A percentile compares a stretch with the other conserved stretches of the same genome.
phyloP scores from a whole-genome alignment of 345 rosid genomes.

The Populus ilicifolia region DNA sequence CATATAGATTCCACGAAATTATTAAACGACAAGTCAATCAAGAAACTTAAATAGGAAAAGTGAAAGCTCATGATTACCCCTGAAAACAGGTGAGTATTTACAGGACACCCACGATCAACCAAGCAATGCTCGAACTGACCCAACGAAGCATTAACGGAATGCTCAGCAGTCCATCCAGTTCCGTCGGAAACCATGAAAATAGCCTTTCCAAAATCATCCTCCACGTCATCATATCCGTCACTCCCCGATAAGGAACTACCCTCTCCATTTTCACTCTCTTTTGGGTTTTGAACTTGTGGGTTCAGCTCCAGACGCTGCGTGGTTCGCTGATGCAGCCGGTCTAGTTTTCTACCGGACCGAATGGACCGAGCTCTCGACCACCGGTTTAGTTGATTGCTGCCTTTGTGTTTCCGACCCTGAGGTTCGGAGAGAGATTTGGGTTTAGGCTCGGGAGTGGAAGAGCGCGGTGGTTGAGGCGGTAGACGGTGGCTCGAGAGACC shows the following conservation, averaged over 20 bases:
- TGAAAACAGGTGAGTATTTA: constrained; percentile 83
- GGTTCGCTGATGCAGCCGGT: constrained; percentile 34
- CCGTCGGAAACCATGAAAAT: constrained; percentile 91
- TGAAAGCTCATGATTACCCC: constrained; percentile 50
- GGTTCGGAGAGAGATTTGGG: constrained; percentile 21
- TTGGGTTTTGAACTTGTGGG: neutral
- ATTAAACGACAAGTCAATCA: neutral
- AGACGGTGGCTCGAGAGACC: constrained; percentile 30
- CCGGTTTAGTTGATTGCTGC: constrained; percentile 69
- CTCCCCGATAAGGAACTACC: neutral
- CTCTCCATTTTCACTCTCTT: neutral
- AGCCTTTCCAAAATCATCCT: constrained; percentile 42
- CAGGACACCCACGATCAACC: constrained; percentile 85
- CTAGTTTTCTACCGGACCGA: constrained; percentile 63
- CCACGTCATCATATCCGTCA: constrained; percentile 32
- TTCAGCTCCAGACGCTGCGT: constrained; percentile 15
- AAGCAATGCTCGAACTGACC: constrained; percentile 88
- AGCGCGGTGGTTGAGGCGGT: constrained; percentile 4
- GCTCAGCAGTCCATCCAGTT: constrained; percentile 95
- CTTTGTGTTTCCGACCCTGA: constrained; percentile 46
- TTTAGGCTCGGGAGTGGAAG: constrained; percentile 19
- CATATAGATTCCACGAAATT: neutral
- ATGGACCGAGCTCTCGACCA: constrained; percentile 84
- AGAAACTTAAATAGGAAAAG: neutral
- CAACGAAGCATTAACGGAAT: constrained; percentile 77